phyloP scores from a whole-genome alignment of 139 green algal genomes.

The Micractinium conductrix region DNA sequence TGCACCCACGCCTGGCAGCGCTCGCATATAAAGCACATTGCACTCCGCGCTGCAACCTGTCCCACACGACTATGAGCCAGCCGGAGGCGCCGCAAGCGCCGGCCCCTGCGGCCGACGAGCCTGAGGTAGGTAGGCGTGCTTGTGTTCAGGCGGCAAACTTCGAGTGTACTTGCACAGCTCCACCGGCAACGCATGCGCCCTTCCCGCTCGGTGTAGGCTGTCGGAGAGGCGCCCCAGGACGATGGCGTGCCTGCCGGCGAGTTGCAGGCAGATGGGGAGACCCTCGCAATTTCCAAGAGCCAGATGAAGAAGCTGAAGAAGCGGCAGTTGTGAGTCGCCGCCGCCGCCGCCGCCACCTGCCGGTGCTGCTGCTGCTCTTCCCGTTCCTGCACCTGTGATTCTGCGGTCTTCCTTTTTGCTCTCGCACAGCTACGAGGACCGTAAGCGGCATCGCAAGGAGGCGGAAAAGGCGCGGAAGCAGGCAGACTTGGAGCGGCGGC shows the following conservation, averaged over 20 bases:
- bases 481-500: constrained; percentile 21
- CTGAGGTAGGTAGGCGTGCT: too few species aligned
- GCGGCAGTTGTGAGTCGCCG: constrained; percentile 23
- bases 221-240: too few species aligned
- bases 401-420: neutral
- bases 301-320: constrained; percentile 40
- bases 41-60: too few species aligned
- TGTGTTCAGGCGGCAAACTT: too few species aligned
- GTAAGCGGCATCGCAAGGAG: constrained; percentile 22
- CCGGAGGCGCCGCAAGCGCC: too few species aligned
- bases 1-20: too few species aligned
- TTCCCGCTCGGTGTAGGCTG: too few species aligned
- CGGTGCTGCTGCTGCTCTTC: neutral
- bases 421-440: constrained; percentile 3
- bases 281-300: constrained; percentile 14
- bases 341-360: neutral
- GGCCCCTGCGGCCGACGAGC: too few species aligned
- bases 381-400: neutral
- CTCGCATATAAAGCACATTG: too few species aligned
- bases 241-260: neutral
- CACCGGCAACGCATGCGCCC: too few species aligned
- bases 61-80: too few species aligned
- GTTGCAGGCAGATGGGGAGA: neutral
- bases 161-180: too few species aligned
- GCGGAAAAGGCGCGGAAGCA: constrained; percentile 10